phyloP scores from a whole-genome alignment of 2,329 filamentous ascomycete species.

The Blastomyces parvus region DNA sequence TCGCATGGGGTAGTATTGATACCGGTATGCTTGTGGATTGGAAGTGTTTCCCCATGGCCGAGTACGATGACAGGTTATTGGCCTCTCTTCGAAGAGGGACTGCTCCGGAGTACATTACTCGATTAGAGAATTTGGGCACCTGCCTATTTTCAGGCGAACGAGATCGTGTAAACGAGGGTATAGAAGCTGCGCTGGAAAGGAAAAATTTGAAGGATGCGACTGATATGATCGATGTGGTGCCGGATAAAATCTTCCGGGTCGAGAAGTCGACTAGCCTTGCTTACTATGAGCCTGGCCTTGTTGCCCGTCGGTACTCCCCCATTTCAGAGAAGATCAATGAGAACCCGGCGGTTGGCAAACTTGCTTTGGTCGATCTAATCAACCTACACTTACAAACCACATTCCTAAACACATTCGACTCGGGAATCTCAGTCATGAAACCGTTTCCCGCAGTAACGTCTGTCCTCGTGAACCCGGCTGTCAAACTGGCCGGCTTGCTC shows the following conservation, averaged over 20 bases:
- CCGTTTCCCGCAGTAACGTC: conserved; percentile 68
- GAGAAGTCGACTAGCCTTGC: conserved; percentile 64
- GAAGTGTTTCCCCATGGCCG: conserved; percentile 74
- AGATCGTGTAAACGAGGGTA: conserved; percentile 51
- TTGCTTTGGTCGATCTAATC: conserved; percentile 62
- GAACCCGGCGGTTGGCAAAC: conserved; percentile 52
- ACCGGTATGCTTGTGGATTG: conserved; percentile 71
- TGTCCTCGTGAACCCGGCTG: conserved; percentile 58
- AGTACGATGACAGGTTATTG: conserved; percentile 62
- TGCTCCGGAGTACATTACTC: conserved; percentile 58
- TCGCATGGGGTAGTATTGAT: conserved; percentile 88
- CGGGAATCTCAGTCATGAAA: conserved; percentile 72
- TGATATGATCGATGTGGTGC: conserved; percentile 54
- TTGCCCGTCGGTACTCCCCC: conserved; percentile 57
- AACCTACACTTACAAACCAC: conserved; percentile 74
- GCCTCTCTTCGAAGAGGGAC: conserved; percentile 64
- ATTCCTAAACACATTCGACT: conserved; percentile 70
- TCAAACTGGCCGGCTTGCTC: conserved; percentile 65
- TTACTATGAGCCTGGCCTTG: conserved; percentile 58
- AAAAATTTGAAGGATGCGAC: conserved; percentile 49
- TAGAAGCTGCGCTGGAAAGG: conserved; percentile 52
- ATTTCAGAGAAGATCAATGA: conserved; percentile 54
- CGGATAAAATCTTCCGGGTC: conserved; percentile 51
- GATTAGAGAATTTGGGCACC: conserved; percentile 61
- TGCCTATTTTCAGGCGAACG: conserved; percentile 65